Evolutionary conservation across 73 alveolate species (phyloP), one percentile per base, ranked within the genome.

Genomic region (Paramecium sonneborni): DNA sequence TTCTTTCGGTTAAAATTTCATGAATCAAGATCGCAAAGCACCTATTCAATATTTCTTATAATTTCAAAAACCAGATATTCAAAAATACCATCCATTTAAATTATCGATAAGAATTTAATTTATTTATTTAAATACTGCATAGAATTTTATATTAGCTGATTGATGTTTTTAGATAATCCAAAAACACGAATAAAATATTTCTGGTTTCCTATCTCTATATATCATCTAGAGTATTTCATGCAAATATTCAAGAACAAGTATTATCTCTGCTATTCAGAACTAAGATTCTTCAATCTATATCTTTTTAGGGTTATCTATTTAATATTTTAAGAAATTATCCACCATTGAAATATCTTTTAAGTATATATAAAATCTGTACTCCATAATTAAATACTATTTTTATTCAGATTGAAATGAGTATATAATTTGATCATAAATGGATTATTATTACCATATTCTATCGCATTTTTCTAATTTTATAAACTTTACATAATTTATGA

Each of bases 391-490:
- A 92, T 95, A 98, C 14, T 97, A 96, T 48, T 98, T 95, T 48
- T 96, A 92, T 20, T 96, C 96, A 5, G 97, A 96, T 92, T 98
- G 98, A 86, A 98, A 98, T 3, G 99, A 96, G 90, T 96, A 97
- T 97, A 95, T 48, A 97, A 67, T 93, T 94, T 97, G 38, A 98
- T 95, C 72, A 98, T 95, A 92, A 97, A 98, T n/a, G 99, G 99
- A 72, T 96, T 96, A 52, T 96, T 96, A 52, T 84, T 57, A 70
- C 96, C 94, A 52, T 94, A 94, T 39, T 93, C 96, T 82, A 97
- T 94, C 24, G 97, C 97, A 32, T 97, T 95, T 67, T 98, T 97
- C 99, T 38, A 96, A 88, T 69, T 94, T 94, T 8, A 96, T 94
- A 85, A 95, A 96, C 56, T 93, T 70, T 15, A 96, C 94, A 57